Evolutionary conservation across 805 yeast genomes (phyloP), one percentile per base, ranked within the genome.

Genomic region (Sungouiella thailandica): DNA sequence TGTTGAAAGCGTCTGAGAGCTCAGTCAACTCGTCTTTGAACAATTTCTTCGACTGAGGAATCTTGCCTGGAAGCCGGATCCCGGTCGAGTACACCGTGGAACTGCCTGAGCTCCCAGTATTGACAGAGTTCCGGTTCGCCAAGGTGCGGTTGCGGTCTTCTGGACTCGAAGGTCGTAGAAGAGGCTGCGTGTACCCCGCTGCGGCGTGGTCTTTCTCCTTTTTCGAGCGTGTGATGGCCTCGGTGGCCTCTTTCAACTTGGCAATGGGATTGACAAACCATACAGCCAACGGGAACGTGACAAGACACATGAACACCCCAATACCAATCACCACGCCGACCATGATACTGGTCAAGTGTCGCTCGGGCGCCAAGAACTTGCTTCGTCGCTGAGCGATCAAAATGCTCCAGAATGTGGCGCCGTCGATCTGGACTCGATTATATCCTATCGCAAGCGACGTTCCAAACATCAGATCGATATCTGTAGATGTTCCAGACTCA

Each of bases 11-110:
- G 23, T 81, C 89, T 0, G 95, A 80, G 19, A 90, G 64, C 48
- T 88, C 96, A 0, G 90, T 82, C 28, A 90, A 68, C 58, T 90
- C 98, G 63, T 93, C 97, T 27, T 75, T 68, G 50, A 83, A 75
- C 17, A 80, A 46, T 28, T 79, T 62, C 35, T 64, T 63, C 3
- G 61, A 51, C 34, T 50, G 48, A 4, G 59, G 57, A 12, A 67
- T 62, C 29, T 53, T 47, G 2, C 57, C 58, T 0, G 74, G 72
- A 9, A 67, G 45, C 16, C 68, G 40, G 27, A 63, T 64, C 9
- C 55, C 76, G 44, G 49, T 59, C 6, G 68, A 60, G 36, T 60
- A 52, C 4, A 51, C 62, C 0, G 80, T 46, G 10, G 47, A 42
- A 28, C 39, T 77, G 12, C 43, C 52, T 3, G 62, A 50, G 26